Percentiles rank a stretch among this genome's conserved stretches.
Conservation (phyloP, 2,329 filamentous ascomycete genomes). For the Podosphaera aphanis region DNA sequence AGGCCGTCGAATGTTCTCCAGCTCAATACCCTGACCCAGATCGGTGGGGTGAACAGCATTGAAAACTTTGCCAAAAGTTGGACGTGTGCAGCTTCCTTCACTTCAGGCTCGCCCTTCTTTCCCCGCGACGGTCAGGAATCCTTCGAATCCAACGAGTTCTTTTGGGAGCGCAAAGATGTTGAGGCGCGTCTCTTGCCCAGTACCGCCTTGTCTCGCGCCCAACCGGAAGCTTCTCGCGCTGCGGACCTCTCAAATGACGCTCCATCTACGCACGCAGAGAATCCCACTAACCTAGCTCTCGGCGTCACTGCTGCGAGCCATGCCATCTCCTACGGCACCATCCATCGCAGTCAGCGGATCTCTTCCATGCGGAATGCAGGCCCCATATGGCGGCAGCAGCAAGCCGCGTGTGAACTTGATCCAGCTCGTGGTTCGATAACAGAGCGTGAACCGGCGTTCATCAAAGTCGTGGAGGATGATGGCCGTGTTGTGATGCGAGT, state of each 20-base stretch:
- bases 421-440: background rate
- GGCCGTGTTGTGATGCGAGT: slow-evolving; percentile 66
- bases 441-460: slow-evolving; percentile 52
- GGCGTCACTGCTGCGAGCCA: slow-evolving; percentile 41
- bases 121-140: slow-evolving; percentile 16
- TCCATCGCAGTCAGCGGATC: slow-evolving; percentile 15
- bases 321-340: slow-evolving; percentile 33
- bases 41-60: slow-evolving; percentile 81
- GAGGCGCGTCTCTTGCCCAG: background rate
- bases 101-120: slow-evolving; percentile 50
- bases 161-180: background rate
- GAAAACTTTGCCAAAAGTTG: slow-evolving; percentile 83
- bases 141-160: background rate
- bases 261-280: slow-evolving; percentile 2
- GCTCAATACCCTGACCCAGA: slow-evolving; percentile 37
- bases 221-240: background rate
- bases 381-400: slow-evolving; percentile 27
- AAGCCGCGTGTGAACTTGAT: slow-evolving; percentile 11
- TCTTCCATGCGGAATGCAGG: slow-evolving; percentile 28
- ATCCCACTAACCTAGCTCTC: slow-evolving; percentile 2
- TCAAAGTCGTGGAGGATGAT: slow-evolving; percentile 74
- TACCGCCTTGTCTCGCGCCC: background rate
- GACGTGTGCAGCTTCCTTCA: slow-evolving; percentile 73
- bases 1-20: slow-evolving; percentile 37
- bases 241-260: background rate